Percentiles rank a stretch among this genome's conserved stretches.
Evolutionary conservation across 495 filamentous ascomycete genomes (phyloP).

Genomic region (Thermochaetoides thermophila): DNA sequence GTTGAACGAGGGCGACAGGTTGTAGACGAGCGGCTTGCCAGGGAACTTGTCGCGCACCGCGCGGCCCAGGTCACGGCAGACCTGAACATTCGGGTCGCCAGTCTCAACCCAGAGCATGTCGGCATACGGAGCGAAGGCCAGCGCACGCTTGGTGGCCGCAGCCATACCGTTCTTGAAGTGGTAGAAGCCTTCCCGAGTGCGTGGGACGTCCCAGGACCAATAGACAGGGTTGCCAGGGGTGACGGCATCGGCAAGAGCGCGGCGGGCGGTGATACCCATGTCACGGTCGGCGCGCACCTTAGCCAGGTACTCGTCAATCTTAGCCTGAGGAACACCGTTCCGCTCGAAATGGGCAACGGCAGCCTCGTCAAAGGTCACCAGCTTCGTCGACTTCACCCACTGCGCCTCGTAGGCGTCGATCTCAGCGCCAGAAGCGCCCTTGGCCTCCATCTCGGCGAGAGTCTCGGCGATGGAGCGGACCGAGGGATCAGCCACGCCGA

Average conservation of each 20-base stretch:
- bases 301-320: constrained; percentile 50
- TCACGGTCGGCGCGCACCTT: constrained; percentile 46
- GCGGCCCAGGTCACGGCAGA: constrained; percentile 56
- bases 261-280: constrained; percentile 60
- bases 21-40: constrained; percentile 87
- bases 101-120: constrained; percentile 98
- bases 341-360: constrained; percentile 57
- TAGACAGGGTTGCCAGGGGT: constrained; percentile 42
- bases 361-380: constrained; percentile 87
- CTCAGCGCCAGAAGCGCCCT: constrained; percentile 59
- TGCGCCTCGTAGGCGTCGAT: constrained; percentile 75
- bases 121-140: constrained; percentile 80
- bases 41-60: constrained; percentile 53
- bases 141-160: constrained; percentile 83
- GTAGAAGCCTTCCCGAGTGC: constrained; percentile 91
- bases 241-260: constrained; percentile 50
- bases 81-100: constrained; percentile 66
- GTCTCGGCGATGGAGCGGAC: constrained; percentile 70
- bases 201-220: constrained; percentile 85
- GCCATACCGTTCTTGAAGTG: constrained; percentile 81
- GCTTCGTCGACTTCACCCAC: constrained; percentile 77
- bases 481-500: constrained; percentile 60
- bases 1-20: constrained; percentile 91
- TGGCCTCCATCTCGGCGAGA: constrained; percentile 75
- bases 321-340: constrained; percentile 42